Evolutionary conservation across 2,329 filamentous ascomycete species (phyloP), one percentile per base, ranked within the genome.

Genomic region (Aspergillus sp.): DNA sequence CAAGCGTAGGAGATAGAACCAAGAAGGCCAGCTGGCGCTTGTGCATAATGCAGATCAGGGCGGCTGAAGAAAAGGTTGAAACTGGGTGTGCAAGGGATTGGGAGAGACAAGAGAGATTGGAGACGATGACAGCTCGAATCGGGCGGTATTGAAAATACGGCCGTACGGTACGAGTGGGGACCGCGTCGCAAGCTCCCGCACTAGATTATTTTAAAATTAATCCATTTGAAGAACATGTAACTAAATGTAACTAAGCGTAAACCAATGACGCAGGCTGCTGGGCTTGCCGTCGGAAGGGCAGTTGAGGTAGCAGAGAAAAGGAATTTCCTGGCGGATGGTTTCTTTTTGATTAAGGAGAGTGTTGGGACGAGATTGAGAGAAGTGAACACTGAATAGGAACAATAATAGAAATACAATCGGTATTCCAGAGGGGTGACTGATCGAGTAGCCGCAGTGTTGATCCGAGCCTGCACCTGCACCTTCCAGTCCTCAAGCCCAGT

Each of bases 141-240:
- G 8, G 3, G 17, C 15, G 9, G 49, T 52, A 52, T 52, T 52
- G 49, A n/a, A 52, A 52, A 52, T 52, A 52, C 49, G 7, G 25
- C 23, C 2, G 4, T 17, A 44, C 11, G 25, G 49, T 44, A 43
- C 12, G 15, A 31, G 51, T 54, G 51, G 51, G 41, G 51, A 46
- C 21, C 11, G 51, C 51, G 51, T 54, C 51, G 51, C 51, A 54
- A 54, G 51, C 51, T 47, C 41, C 19, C 6, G 51, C 41, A 35
- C 31, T 46, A 31, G 19, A 23, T 39, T 17, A 37, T 37, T 37
- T 37, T 37, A 37, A 14, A 37, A 37, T 37, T 37, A 37, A 37
- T n/a, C 33, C 35, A n/a, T 31, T 9, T 31, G 27, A 31, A 31
- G 27, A 31, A 31, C 27, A 31, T 31, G 27, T 31, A 31, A 31